Evolutionary conservation across 257 asterid species (phyloP).

Genomic region (Avicennia marina): DNA sequence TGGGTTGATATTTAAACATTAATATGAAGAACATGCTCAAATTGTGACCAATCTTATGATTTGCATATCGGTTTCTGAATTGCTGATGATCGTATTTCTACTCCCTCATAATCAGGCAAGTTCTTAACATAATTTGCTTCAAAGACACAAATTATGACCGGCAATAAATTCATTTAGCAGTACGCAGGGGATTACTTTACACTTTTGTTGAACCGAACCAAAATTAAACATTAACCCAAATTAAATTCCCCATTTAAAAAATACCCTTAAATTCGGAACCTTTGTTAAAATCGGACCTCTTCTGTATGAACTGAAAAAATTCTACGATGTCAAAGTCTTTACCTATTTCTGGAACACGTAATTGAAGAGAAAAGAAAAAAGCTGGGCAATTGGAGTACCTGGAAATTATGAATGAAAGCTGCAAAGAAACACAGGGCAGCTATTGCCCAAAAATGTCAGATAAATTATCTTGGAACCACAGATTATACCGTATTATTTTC

Average conservation of each 20-base stretch:
- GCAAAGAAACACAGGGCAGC: background rate
- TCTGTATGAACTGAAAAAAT: conserved; percentile 5
- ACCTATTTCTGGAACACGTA: background rate
- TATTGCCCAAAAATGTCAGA: background rate
- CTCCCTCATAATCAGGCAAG: conserved; percentile 2
- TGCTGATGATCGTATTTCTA: background rate
- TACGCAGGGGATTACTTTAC: background rate
- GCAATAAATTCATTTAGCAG: background rate
- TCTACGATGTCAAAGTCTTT: background rate
- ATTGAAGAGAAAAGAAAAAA: background rate
- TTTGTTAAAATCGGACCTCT: background rate
- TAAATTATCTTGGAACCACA: background rate
- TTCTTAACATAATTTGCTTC: background rate
- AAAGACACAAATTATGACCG: conserved; percentile 5
- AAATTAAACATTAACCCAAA: background rate
- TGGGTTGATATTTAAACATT: background rate
- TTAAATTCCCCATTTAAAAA: conserved; percentile 4
- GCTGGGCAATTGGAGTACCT: conserved; percentile 17
- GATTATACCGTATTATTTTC: background rate
- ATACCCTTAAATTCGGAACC: background rate
- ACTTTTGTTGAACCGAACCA: background rate
- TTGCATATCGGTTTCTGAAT: background rate
- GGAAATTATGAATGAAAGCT: conserved; percentile 1
- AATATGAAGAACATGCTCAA: background rate
- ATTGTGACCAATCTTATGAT: background rate